Percentiles rank a stretch among this genome's conserved stretches.
These are phyloP conservation scores for Penicillium chermesinum DNA, from an alignment of 495 filamentous ascomycete genomes.

Conservation along the genomic window DNA sequence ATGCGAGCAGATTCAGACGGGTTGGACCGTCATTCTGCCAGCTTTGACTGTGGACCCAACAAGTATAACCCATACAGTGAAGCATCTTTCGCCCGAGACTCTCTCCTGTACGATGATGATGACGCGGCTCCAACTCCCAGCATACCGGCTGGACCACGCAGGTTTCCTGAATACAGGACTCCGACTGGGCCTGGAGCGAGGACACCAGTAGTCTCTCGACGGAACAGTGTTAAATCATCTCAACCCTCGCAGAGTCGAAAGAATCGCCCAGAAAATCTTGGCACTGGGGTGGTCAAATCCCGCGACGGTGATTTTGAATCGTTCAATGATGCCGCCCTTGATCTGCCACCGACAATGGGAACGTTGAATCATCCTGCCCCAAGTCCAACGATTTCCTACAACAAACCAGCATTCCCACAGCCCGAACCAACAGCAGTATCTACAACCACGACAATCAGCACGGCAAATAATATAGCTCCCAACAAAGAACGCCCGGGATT, in stretches of 20 bases:
- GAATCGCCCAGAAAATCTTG: constrained; percentile 34
- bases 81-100: constrained; percentile 17
- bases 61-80: constrained; percentile 29
- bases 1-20: constrained; percentile 53
- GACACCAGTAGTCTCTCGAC: constrained; percentile 42
- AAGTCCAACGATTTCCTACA: constrained; percentile 49
- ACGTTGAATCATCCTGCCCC: constrained; percentile 43
- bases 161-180: constrained; percentile 33
- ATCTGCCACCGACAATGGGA: constrained; percentile 26
- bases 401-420: constrained; percentile 40
- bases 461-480: constrained; percentile 2
- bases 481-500: constrained; percentile 76
- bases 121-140: constrained; percentile 89
- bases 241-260: constrained; percentile 39
- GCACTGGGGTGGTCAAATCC: constrained; percentile 30
- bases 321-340: constrained; percentile 26
- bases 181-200: constrained; percentile 43
- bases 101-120: constrained; percentile 43
- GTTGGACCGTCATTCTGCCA: constrained; percentile 60
- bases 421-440: constrained; percentile 22
- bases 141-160: constrained; percentile 73
- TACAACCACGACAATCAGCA: constrained; percentile 13
- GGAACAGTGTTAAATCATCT: constrained; percentile 61
- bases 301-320: constrained; percentile 27
- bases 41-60: constrained; percentile 63